These are phyloP conservation scores for Cladosporium sp. DNA, from an alignment of 2,329 filamentous ascomycete genomes.

Conservation along the genomic window DNA sequence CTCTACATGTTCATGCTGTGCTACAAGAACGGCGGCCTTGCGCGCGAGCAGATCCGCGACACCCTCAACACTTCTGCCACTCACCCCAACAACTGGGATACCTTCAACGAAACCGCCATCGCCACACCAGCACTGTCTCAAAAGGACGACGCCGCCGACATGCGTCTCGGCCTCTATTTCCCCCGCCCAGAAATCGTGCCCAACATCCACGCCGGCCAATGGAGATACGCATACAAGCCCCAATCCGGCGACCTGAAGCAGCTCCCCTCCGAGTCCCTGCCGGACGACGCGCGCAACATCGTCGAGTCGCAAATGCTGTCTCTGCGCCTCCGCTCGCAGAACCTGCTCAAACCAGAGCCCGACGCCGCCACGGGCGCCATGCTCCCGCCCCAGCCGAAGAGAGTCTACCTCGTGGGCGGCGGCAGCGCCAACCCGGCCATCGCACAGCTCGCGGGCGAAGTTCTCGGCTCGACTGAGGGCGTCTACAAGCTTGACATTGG, in stretches of 20 bases:
- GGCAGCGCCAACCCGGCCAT: conserved; percentile 89
- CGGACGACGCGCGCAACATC: conserved; percentile 74
- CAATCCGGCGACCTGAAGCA: conserved; percentile 43
- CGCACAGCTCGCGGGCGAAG: conserved; percentile 76
- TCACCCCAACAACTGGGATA: conserved; percentile 58
- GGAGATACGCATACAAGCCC: conserved; percentile 67
- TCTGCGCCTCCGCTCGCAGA: conserved; percentile 77
- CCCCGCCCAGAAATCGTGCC: conserved; percentile 93
- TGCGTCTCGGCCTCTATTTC: conserved; percentile 92
- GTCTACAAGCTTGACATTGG: conserved; percentile 93
- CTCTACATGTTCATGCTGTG: conserved; percentile 99
- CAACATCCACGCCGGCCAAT: conserved; percentile 79
- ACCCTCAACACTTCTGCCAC: conserved; percentile 57
- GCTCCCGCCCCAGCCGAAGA: conserved; percentile 77
- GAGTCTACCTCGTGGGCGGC: conserved; percentile 92
- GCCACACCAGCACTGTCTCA: conserved; percentile 67
- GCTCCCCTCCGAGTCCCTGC: conserved; percentile 41
- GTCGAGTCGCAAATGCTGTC: conserved; percentile 94
- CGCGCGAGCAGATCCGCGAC: conserved; percentile 85
- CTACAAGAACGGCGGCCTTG: conserved; percentile 96
- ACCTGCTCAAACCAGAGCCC: conserved; percentile 55
- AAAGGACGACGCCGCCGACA: conserved; percentile 46
- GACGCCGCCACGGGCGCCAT: conserved; percentile 42
- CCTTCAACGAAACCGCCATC: conserved; percentile 72
- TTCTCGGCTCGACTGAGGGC: conserved; percentile 83